Percentiles rank a stretch among this genome's conserved stretches.
These are phyloP conservation scores for Dactylellina cionopaga DNA, from an alignment of 2,329 filamentous ascomycete genomes.

Conservation along the genomic window DNA sequence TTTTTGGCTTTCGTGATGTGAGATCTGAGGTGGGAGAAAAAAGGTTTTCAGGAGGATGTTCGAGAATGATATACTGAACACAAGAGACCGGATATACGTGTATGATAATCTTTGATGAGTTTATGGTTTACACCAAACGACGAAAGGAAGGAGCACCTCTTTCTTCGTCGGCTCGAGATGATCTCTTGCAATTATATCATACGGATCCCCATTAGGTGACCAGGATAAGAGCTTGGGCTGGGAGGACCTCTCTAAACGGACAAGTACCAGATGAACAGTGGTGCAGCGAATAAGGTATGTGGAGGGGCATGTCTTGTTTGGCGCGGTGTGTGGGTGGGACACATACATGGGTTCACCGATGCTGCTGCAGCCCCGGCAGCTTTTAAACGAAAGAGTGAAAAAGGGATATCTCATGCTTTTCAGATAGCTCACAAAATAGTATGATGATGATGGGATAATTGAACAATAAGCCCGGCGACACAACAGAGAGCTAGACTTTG, in stretches of 20 bases:
- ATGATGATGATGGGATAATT: constrained; percentile 18
- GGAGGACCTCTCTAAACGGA: constrained; percentile 49
- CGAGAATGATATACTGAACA: constrained; percentile 37
- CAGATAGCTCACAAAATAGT: constrained; percentile 34
- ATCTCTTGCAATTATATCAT: constrained; percentile 53
- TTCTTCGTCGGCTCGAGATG: constrained; percentile 50
- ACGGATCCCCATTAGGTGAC: constrained; percentile 37
- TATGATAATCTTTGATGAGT: constrained; percentile 1
- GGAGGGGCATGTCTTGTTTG: constrained; percentile 53
- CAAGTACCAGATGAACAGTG: constrained; percentile 16
- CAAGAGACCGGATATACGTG: constrained; percentile 28
- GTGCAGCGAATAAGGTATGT: constrained; percentile 51
- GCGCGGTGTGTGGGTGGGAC: constrained; percentile 43
- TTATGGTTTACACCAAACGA: constrained; percentile 26
- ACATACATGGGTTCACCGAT: constrained; percentile 36
- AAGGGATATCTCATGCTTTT: constrained; percentile 35
- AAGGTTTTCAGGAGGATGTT: constrained; percentile 7
- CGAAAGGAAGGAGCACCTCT: constrained; percentile 49
- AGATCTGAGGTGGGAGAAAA: neutral
- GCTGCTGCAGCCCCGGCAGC: constrained; percentile 1
- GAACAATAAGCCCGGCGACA: constrained; percentile 1
- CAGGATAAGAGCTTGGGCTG: constrained; percentile 41
- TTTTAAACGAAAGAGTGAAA: constrained; percentile 8
- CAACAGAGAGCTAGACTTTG: constrained; percentile 2
- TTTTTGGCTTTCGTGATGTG: neutral